A percentile compares a stretch with the other conserved stretches of the same genome.
phyloP scores from a whole-genome alignment of 768 basidiomycete species.

The Naganishia antarctica region DNA sequence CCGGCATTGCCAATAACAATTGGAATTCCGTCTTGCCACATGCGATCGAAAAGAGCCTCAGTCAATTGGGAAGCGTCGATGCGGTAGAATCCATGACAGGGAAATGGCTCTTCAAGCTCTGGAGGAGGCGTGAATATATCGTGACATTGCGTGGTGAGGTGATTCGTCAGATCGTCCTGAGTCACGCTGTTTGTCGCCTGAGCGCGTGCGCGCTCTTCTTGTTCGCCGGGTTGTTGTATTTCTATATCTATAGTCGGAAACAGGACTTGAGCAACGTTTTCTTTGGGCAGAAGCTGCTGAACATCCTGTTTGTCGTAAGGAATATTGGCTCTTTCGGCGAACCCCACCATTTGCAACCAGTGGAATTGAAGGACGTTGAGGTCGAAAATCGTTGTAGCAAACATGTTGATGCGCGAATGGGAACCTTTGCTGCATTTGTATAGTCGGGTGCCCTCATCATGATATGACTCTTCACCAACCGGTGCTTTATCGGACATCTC shows the following conservation, averaged over 20 bases:
- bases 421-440: background rate
- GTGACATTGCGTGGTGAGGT: background rate
- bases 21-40: conserved; percentile 73
- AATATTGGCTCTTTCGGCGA: background rate
- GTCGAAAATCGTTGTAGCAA: conserved; percentile 13
- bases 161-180: background rate
- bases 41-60: conserved; percentile 59
- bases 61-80: conserved; percentile 57
- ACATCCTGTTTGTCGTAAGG: background rate
- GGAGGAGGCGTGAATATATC: background rate
- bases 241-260: conserved; percentile 6
- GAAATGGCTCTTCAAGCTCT: conserved; percentile 48
- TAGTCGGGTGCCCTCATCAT: conserved; percentile 47
- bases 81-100: conserved; percentile 54
- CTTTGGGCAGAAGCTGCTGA: conserved; percentile 8
- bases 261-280: background rate
- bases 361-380: conserved; percentile 1
- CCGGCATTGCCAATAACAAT: conserved; percentile 68
- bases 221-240: background rate
- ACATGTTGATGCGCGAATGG: background rate
- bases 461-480: conserved; percentile 59
- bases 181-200: background rate
- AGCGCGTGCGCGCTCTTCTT: conserved; percentile 11
- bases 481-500: conserved; percentile 55
- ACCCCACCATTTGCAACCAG: conserved; percentile 15